These are phyloP conservation scores for Colletotrichum eleusines DNA, from an alignment of 2,329 filamentous ascomycete species.

Conservation along the genomic window DNA sequence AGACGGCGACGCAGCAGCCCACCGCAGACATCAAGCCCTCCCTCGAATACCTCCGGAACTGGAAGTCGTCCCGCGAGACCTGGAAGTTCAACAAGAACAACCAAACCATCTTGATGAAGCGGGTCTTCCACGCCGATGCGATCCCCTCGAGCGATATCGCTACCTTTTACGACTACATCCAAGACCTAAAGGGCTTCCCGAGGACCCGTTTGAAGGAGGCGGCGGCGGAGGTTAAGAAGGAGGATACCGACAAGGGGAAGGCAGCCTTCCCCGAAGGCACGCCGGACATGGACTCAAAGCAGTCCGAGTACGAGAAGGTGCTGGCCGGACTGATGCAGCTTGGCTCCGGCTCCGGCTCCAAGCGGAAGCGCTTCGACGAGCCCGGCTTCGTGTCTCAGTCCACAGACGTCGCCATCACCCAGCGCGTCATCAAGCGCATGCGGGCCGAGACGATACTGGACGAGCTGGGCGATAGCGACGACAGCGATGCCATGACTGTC, in stretches of 20 bases:
- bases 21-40: conserved; percentile 69
- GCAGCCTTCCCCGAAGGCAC: conserved; percentile 63
- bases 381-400: conserved; percentile 63
- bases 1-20: conserved; percentile 53
- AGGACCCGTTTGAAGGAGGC: conserved; percentile 76
- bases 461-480: conserved; percentile 64
- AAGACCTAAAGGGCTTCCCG: conserved; percentile 80
- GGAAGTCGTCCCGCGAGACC: conserved; percentile 74
- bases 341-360: conserved; percentile 52
- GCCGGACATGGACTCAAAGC: conserved; percentile 62
- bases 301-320: conserved; percentile 68
- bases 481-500: conserved; percentile 50
- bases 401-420: conserved; percentile 64
- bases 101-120: conserved; percentile 86
- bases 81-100: conserved; percentile 99
- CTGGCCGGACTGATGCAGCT: conserved; percentile 61
- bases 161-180: conserved; percentile 81
- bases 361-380: conserved; percentile 66
- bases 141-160: conserved; percentile 78
- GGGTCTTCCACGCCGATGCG: conserved; percentile 78
- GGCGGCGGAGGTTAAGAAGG: conserved; percentile 70
- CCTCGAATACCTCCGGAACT: conserved; percentile 81
- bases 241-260: conserved; percentile 63
- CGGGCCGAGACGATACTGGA: conserved; percentile 70
- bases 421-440: conserved; percentile 71